phyloP scores from a whole-genome alignment of 2,329 filamentous ascomycete species.

The Xylariaceae sp. region DNA sequence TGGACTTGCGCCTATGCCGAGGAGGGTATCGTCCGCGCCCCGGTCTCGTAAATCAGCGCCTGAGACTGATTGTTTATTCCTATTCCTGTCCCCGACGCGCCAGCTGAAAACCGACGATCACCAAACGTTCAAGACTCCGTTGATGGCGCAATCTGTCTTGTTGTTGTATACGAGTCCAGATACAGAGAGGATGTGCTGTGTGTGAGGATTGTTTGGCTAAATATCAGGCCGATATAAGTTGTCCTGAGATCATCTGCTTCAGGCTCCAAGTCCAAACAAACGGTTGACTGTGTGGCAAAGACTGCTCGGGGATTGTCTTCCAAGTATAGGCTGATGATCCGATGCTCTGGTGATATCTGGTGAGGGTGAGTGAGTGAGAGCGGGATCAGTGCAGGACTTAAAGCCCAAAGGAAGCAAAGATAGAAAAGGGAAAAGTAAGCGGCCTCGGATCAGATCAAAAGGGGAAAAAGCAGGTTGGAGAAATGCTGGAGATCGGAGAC shows the following conservation, averaged over 20 bases:
- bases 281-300: too few species aligned
- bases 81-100: constrained; percentile 13
- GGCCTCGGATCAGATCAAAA: constrained; percentile 18
- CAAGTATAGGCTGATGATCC: too few species aligned
- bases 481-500: constrained; percentile 20
- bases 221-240: not conserved
- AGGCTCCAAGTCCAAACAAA: constrained; percentile 6
- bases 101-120: constrained; percentile 17
- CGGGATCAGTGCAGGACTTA: constrained; percentile 13
- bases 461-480: constrained; percentile 7
- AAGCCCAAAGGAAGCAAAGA: not conserved
- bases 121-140: constrained; percentile 5
- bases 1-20: constrained; percentile 1
- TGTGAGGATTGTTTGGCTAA: constrained; percentile 16
- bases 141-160: constrained; percentile 3
- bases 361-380: constrained; percentile 8
- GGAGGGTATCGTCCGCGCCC: constrained; percentile 2
- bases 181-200: constrained; percentile 9
- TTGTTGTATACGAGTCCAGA: constrained; percentile 9
- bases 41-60: constrained; percentile 14
- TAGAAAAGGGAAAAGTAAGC: not conserved
- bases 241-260: constrained; percentile 9
- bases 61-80: constrained; percentile 4
- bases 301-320: too few species aligned
- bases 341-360: not conserved